Evolutionary conservation across 2,329 filamentous ascomycete genomes (phyloP).

Genomic region (Coniochaeta prunicola): DNA sequence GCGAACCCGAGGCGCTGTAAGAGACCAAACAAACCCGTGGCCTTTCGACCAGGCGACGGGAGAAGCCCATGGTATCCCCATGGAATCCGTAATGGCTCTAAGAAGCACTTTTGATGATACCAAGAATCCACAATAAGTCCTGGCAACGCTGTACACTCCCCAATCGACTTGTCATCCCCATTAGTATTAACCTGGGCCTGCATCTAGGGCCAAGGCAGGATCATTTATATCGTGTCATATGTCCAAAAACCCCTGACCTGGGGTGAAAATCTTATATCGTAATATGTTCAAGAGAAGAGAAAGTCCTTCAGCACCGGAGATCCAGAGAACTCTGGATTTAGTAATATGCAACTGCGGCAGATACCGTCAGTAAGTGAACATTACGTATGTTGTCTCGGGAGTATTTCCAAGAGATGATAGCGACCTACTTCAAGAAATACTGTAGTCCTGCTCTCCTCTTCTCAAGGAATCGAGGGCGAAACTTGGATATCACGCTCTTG

Average conservation of each 20-base stretch:
- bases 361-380: background rate
- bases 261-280: background rate
- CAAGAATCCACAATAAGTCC: background rate
- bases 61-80: background rate
- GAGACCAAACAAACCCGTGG: background rate
- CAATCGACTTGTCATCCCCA: background rate
- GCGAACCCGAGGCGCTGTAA: background rate
- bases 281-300: conserved; percentile 52
- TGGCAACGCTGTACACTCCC: background rate
- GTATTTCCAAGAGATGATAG: background rate
- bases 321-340: conserved; percentile 90
- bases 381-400: background rate
- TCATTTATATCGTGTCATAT: background rate
- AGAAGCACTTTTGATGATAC: background rate
- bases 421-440: conserved; percentile 84
- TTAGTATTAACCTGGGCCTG: background rate
- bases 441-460: conserved; percentile 73
- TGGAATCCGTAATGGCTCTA: background rate
- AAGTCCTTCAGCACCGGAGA: conserved; percentile 91
- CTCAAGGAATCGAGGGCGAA: conserved; percentile 79
- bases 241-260: background rate
- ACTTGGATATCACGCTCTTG: conserved; percentile 85
- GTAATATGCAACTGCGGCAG: conserved; percentile 68
- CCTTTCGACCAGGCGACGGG: background rate
- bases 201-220: background rate